Evolutionary conservation across 805 yeast species (phyloP).

Genomic region (Wickerhamiella cacticola): DNA sequence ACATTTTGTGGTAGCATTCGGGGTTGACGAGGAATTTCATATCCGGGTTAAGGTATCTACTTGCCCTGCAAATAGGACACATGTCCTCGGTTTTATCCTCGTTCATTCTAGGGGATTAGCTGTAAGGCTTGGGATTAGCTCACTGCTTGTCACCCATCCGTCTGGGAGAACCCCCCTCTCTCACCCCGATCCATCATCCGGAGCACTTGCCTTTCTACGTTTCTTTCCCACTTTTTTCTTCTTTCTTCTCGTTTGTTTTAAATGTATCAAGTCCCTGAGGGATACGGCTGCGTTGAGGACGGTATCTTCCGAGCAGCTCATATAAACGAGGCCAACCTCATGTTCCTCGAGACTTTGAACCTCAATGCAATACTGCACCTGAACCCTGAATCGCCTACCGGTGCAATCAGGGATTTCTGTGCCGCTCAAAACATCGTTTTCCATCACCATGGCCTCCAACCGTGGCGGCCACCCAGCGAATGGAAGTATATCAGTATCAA

Average conservation of each 20-base stretch:
- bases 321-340: constrained; percentile 60
- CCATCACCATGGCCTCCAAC: constrained; percentile 29
- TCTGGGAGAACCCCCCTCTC: no score
- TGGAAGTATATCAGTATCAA: constrained; percentile 69
- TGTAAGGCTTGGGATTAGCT: not conserved
- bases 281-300: constrained; percentile 81
- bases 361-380: constrained; percentile 58
- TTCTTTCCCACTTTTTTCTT: no score
- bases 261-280: constrained; percentile 46
- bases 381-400: constrained; percentile 77
- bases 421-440: constrained; percentile 31
- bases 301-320: constrained; percentile 76
- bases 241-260: no score
- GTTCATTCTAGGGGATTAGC: not conserved
- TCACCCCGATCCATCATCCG: not conserved
- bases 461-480: constrained; percentile 35
- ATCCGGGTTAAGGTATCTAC: constrained; percentile 83
- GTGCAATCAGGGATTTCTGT: constrained; percentile 55
- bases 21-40: constrained; percentile 88
- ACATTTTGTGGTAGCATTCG: constrained; percentile 95
- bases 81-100: constrained; percentile 40
- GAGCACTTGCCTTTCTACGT: no score
- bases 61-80: constrained; percentile 97
- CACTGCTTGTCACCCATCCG: no score
- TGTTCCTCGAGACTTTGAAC: constrained; percentile 63